Base-by-base conservation (phyloP, 805 yeast species). In the Dipodascopsis tothii region DNA sequence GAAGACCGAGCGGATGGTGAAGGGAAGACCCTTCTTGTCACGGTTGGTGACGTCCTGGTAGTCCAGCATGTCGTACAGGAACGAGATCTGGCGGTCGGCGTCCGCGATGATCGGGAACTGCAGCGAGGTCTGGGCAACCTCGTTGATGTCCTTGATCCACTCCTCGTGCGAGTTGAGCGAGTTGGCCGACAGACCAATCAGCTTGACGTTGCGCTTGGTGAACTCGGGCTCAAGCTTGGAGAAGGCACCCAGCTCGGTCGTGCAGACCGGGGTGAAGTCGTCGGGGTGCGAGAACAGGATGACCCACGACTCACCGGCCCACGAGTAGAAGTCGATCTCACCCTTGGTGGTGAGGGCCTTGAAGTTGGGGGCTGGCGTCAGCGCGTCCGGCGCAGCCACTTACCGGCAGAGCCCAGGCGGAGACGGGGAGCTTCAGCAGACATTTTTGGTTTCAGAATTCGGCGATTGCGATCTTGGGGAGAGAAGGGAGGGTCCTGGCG, bases 221-320 rank as follows among this genome's bases (percentile, higher is more conserved):
- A 87, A 87, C 68, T 87, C 95, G 44, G 92, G 86, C 71, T 86
- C 86, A 67, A 88, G 79, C 62, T 81, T 76, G 56, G 96, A 92
- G 61, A 87, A 88, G 9, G 95, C 96, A 57, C 96, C 95, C 62
- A 87, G 75, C 73, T 87, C 96, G 46, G 96, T 87, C 60, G 96
- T 88, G 70, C 96, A 87, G 46, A 87, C 96, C 38, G 96, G 96
- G 18, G 96, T 87, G 75, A 84, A 88, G 65, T 88, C 96, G 54
- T 86, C 96, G 53, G 96, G 96, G 67, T 87, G 96, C 11, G 95
- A 85, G 71, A 87, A 87, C 56, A 87, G 72, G 40, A 87, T 80
- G 44, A 80, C 81, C 96, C 96, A 87, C 25, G 79, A 73, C 68
- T 83, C 77, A 37, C 90, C 94, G 56, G 86, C 71, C 73, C 71